These are phyloP conservation scores for Pichia gijzeniarum DNA, from an alignment of 805 yeast species.

Conservation along the genomic window DNA sequence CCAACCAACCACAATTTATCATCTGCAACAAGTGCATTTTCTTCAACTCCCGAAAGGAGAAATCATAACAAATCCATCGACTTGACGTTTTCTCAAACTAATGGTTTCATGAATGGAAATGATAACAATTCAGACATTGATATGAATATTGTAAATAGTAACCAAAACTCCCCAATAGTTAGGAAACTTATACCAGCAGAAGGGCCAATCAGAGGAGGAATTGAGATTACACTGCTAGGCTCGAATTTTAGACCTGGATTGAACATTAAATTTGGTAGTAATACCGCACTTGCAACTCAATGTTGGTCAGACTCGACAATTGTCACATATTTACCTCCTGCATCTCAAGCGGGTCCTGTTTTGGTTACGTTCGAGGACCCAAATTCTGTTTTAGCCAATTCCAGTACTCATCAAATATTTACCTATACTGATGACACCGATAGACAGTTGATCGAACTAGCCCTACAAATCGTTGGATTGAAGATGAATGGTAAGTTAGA, in stretches of 20 bases:
- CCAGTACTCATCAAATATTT: slow-evolving; percentile 51
- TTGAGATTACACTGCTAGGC: slow-evolving; percentile 88
- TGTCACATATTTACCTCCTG: slow-evolving; percentile 91
- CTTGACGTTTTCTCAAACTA: not conserved
- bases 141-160: not conserved
- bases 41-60: slow-evolving; percentile 29
- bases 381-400: slow-evolving; percentile 13
- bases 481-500: slow-evolving; percentile 95
- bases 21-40: slow-evolving; percentile 27
- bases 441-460: slow-evolving; percentile 87
- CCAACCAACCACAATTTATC: slow-evolving; percentile 27
- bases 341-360: slow-evolving; percentile 85
- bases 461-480: slow-evolving; percentile 91
- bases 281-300: slow-evolving; percentile 74
- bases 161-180: slow-evolving; percentile 43
- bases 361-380: slow-evolving; percentile 63
- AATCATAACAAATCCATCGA: not conserved
- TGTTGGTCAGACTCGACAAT: slow-evolving; percentile 96
- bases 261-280: slow-evolving; percentile 79
- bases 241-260: slow-evolving; percentile 79
- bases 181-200: slow-evolving; percentile 91
- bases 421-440: slow-evolving; percentile 95
- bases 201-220: slow-evolving; percentile 95
- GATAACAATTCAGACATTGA: not conserved
- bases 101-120: not conserved